A percentile compares a stretch with the other conserved stretches of the same genome.
phyloP scores from a whole-genome alignment of 2,329 filamentous ascomycete species.

The Fusarium pilosicola region DNA sequence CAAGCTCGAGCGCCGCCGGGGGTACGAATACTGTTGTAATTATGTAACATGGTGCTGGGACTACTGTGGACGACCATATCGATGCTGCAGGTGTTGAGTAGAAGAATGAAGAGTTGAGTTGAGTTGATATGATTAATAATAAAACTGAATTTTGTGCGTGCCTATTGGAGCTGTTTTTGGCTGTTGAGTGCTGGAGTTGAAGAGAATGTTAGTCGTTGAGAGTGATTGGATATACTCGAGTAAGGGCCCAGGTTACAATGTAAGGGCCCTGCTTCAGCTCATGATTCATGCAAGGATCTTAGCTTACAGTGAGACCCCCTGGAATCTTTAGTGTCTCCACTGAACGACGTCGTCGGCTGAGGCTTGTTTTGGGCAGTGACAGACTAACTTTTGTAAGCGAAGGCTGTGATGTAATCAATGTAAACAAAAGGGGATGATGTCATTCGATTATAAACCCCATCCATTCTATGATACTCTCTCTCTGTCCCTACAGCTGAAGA shows the following conservation, averaged over 20 bases:
- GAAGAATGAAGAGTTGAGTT: background rate
- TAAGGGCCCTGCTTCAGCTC: background rate
- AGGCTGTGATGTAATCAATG: conserved; percentile 26
- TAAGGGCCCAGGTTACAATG: background rate
- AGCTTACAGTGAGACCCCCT: background rate
- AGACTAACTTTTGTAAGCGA: background rate
- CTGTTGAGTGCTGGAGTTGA: background rate
- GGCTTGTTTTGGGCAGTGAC: conserved; percentile 18
- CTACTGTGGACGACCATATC: background rate
- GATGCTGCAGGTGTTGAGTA: background rate
- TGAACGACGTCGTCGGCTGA: conserved; percentile 19
- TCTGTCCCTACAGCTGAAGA: background rate
- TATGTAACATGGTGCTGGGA: background rate
- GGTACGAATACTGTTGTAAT: background rate
- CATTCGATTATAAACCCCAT: background rate
- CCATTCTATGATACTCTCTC: background rate
- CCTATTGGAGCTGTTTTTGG: too few relatives aligned
- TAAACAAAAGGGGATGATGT: conserved; percentile 11
- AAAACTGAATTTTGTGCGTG: background rate
- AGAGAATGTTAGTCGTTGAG: background rate
- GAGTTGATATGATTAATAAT: background rate
- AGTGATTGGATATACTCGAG: conserved; percentile 12
- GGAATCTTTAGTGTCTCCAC: conserved; percentile 3
- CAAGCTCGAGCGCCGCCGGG: background rate
- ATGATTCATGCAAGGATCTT: conserved; percentile 24